phyloP scores from a whole-genome alignment of 1,284 basidiomycete genomes.

The Puccinia polysora region DNA sequence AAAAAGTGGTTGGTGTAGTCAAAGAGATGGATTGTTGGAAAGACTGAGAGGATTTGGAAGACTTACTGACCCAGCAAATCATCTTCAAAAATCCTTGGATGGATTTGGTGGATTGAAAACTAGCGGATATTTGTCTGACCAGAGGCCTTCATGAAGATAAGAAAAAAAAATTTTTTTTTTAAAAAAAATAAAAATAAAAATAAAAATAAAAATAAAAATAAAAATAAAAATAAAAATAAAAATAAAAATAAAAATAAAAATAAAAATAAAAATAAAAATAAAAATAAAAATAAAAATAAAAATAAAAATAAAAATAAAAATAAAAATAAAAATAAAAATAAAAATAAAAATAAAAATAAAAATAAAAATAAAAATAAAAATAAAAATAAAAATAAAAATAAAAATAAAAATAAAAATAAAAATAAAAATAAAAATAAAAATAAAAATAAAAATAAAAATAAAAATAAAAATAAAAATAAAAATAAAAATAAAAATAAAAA shows the following conservation, averaged over 20 bases:
- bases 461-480: too few species aligned
- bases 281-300: neutral
- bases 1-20: too few species aligned
- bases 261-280: neutral
- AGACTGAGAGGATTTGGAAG: too few species aligned
- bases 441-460: too few species aligned
- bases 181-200: neutral
- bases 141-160: too few species aligned
- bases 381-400: neutral
- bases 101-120: too few species aligned
- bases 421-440: neutral
- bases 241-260: neutral
- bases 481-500: too few species aligned
- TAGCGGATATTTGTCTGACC: too few species aligned
- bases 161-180: too few species aligned
- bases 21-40: too few species aligned
- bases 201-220: neutral
- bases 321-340: neutral
- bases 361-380: neutral
- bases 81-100: too few species aligned
- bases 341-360: neutral
- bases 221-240: neutral
- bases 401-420: neutral
- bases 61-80: too few species aligned
- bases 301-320: neutral